Base-by-base conservation (phyloP, 73 alveolate genomes). In the Paramecium bursaria region DNA sequence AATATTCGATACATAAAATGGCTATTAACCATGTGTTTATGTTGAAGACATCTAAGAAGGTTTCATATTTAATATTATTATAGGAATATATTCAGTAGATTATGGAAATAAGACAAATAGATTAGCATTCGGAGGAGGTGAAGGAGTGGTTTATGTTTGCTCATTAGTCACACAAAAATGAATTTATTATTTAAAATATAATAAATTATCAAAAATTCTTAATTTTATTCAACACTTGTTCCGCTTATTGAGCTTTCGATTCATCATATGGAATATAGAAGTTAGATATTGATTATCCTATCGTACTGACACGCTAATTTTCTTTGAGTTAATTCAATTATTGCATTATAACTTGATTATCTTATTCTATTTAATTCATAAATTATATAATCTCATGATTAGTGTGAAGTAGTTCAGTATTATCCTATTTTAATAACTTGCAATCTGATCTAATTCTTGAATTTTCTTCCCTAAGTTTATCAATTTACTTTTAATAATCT, bases 71-170 rank as follows among this genome's bases (percentile, higher is more conserved):
- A 39, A 2, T 7, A 53, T 79, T 15, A 29, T 31, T 49, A 23
- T 42, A 73, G 89, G 89, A 3, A 67, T 80, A 25, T 92, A 77
- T 74, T 79, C 95, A 19, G 91, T 89, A 10, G 97, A 92, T 74
- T 90, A 77, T 80, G 91, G 95, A 30, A 87, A 87, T 49, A 55
- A 80, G 30, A 92, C 93, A 27, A 94, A 92, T 48, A 90, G 86
- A 87, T 90, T 92, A 61, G 94, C 95, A 29, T 86, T 91, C 85
- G 97, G 94, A 19, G 97, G 97, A 46, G 97, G 95, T 25, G 97
- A 92, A 48, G 97, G 97, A 13, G 97, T 91, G 5, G 76, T 92
- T 22, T 79, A 53, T 21, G 74, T 79, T 1, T 53, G 75, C 50
- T 79, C 89, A 22, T 30, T n/a, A n/a, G n/a, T n/a, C n/a, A n/a